Evolutionary conservation across 176 grass and related monocot genomes (phyloP).

Genomic region (Oryza meridionalis): DNA sequence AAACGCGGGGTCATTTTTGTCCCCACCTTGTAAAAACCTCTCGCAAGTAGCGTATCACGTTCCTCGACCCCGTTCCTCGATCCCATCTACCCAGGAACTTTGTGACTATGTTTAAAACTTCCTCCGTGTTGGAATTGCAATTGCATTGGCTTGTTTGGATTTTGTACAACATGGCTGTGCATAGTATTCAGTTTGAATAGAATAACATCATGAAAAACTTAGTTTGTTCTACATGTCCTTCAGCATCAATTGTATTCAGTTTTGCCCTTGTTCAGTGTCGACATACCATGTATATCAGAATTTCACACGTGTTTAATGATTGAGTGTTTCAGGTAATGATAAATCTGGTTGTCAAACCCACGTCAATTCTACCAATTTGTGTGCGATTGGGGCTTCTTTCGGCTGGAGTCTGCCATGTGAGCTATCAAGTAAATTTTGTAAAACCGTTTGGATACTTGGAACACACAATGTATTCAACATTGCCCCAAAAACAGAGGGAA

Average conservation of each 20-base stretch:
- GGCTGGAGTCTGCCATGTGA: not conserved
- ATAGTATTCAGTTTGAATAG: not conserved
- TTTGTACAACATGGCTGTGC: not conserved
- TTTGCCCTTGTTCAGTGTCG: not conserved
- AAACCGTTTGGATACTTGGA: slow-evolving; percentile 16
- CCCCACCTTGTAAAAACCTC: too few relatives aligned
- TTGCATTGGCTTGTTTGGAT: not conserved
- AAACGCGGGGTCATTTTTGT: too few relatives aligned
- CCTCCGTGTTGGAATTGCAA: not conserved
- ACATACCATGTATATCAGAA: not conserved
- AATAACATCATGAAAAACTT: not conserved
- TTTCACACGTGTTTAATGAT: slow-evolving; percentile 23
- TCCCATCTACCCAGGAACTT: too few relatives aligned
- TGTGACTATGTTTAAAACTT: not conserved
- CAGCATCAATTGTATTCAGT: not conserved
- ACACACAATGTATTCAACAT: not conserved
- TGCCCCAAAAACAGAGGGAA: not conserved
- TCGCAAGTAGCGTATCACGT: too few relatives aligned
- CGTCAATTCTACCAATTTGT: not conserved
- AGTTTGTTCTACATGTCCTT: not conserved
- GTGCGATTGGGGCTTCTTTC: slow-evolving; percentile 7
- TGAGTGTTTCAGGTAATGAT: slow-evolving; percentile 30
- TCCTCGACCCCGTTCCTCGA: too few relatives aligned
- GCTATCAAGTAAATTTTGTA: slow-evolving; percentile 41
- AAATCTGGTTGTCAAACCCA: not conserved